Evolutionary conservation across 495 filamentous ascomycete genomes (phyloP), one percentile per base, ranked within the genome.

Genomic region (Tuber calosporum): DNA sequence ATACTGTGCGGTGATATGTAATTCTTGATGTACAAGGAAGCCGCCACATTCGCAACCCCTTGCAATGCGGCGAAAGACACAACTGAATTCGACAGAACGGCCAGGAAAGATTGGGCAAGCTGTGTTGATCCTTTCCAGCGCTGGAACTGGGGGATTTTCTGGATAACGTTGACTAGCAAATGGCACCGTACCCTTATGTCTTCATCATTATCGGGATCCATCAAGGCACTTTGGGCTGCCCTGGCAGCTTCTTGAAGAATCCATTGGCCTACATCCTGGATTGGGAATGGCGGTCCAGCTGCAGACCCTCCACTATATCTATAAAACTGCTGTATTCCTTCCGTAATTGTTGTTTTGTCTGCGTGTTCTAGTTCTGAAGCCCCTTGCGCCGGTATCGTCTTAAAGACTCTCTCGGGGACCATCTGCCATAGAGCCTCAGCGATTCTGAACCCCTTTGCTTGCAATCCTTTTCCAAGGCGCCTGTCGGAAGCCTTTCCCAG

Each of bases 321-420:
- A 72, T 94, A 94, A 77, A 93, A 93, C 8, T 81, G 81, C 79
- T 85, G 87, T 69, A 93, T 88, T 69, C 83, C 86, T 74, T 87
- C 86, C 66, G 91, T 82, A 30, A 90, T 83, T 34, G 87, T 79
- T 30, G 74, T 58, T 39, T 77, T 75, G 22, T 80, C 72, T 2
- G 79, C 67, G 39, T 74, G 71, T 34, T 77, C 72, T 26, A 79
- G 68, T 1, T 70, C 69, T 9, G 68, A 34, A 43, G 67, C 34
- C 1, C 30, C 22, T 39, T 69, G 73, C 69, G 77, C 80, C 26
- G 79, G 74, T 78, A 81, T 42, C n/a, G 75, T 82, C 41, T 86
- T 84, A 77, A 96, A 94, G 15, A 89, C 87, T 72, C 90, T 85
- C 72, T 91, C 89, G 20, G 91, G 92, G 20, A 93, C 85, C 34